Base-by-base conservation (phyloP, 495 filamentous ascomycete species). In the Antarctomyces pellizariae region DNA sequence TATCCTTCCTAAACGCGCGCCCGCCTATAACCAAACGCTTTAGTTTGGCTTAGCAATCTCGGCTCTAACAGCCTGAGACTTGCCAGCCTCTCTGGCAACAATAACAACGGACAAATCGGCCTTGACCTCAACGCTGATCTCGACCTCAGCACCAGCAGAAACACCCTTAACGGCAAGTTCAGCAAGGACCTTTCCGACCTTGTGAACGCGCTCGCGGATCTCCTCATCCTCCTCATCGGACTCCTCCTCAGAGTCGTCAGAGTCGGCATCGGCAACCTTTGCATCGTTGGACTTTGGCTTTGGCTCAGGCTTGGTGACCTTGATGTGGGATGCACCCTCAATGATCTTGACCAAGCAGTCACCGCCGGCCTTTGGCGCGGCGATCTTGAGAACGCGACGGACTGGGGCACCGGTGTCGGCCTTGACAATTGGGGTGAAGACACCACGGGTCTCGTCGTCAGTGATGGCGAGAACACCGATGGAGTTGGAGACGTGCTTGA, bases 331-430 rank as follows among this genome's bases (percentile, higher is more conserved):
- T 27, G 56, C 57, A 38, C 78, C 89, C 54, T 97, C 86, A 36
- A 71, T 75, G 20, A 97, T 53, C 45, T 73, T 74, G 38, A 97
- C 54, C 5, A 95, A 49, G 1, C 93, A 77, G 36, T 86, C 70
- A 16, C 84, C 86, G 28, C 80, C 84, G 11, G 65, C 62, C 40
- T 68, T 65, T 25, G 77, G 71, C 1, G 63, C 68, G 17, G 56
- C 49, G 37, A 95, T 67, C 36, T 77, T 65, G 10, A 78, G 69
- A 7, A 73, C 73, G 33, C 83, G 64, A 33, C 86, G 71, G 12
- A 77, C 80, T 9, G 86, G 86, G 5, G 89, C 73, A 15, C 84
- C 78, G 1, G 89, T 95, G 47, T 92, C 76, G 13, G 75, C 62
- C 21, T 64, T 59, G 18, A 95, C 59, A 28, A 97, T 60, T 13